phyloP scores from a whole-genome alignment of 2,329 filamentous ascomycete genomes.

The Madurella fahalii region DNA sequence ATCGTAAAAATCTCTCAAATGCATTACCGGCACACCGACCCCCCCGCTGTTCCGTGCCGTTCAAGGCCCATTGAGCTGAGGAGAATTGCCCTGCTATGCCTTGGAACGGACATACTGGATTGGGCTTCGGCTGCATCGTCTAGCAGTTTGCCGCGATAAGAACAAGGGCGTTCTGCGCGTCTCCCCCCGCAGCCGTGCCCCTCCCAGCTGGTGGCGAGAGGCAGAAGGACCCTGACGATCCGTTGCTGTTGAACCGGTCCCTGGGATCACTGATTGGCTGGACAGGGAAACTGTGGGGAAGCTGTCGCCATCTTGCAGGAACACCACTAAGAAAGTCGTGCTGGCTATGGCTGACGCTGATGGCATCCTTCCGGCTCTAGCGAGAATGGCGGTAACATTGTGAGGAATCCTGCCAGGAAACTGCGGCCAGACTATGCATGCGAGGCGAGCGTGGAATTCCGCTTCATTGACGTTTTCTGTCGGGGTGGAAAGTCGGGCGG shows the following conservation, averaged over 20 bases:
- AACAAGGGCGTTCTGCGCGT: not conserved
- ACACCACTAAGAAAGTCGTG: too few species aligned
- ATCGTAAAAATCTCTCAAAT: too few species aligned
- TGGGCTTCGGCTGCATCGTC: too few species aligned
- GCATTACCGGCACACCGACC: too few species aligned
- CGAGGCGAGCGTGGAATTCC: not conserved
- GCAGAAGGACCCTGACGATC: slow-evolving; percentile 18
- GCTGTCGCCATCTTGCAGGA: slow-evolving; percentile 2
- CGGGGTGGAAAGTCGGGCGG: not conserved
- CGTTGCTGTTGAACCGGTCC: not conserved
- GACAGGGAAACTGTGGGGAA: not conserved
- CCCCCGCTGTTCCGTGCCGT: too few species aligned
- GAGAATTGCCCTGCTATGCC: too few species aligned
- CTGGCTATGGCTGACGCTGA: too few species aligned
- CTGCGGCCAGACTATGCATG: not conserved
- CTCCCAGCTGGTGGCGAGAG: not conserved
- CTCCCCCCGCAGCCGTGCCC: not conserved
- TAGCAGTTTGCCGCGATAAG: not conserved
- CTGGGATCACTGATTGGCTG: not conserved
- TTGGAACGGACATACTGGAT: too few species aligned
- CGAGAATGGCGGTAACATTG: too few species aligned
- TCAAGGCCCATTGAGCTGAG: too few species aligned
- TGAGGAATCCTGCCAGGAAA: not conserved
- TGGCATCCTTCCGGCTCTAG: too few species aligned
- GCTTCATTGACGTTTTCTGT: not conserved